phyloP scores from a whole-genome alignment of 2,329 filamentous ascomycete species.

The Colletotrichum sp. region DNA sequence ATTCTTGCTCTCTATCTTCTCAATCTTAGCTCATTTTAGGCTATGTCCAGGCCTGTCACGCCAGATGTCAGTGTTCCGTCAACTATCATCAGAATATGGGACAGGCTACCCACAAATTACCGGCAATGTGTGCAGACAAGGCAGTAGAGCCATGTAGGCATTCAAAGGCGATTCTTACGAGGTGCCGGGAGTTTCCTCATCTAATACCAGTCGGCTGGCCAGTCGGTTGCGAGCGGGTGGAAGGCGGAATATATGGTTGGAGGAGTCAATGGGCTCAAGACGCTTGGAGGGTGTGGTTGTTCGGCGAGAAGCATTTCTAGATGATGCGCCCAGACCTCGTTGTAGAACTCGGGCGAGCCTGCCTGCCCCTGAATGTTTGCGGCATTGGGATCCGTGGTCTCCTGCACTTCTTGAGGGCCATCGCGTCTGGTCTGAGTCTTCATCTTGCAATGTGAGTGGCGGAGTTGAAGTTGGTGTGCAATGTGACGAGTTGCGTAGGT shows the following conservation, averaged over 20 bases:
- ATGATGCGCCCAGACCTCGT: background rate
- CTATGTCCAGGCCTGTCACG: background rate
- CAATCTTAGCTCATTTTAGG: background rate
- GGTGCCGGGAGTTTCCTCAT: background rate
- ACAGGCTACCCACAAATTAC: background rate
- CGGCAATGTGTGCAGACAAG: background rate
- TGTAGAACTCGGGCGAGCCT: background rate
- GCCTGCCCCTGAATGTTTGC: background rate
- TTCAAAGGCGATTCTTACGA: background rate
- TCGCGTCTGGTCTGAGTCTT: background rate
- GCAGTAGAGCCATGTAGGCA: background rate
- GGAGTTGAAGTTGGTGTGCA: background rate
- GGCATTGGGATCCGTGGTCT: background rate
- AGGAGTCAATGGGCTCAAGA: background rate
- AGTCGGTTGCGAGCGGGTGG: background rate
- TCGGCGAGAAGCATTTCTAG: background rate
- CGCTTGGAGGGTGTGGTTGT: background rate
- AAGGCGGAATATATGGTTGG: background rate
- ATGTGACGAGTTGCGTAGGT: background rate
- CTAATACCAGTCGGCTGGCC: background rate
- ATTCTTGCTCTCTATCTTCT: background rate
- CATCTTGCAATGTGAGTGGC: background rate
- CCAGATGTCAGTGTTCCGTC: background rate
- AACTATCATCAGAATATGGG: background rate
- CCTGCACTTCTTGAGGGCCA: background rate